Conservation (phyloP, 495 filamentous ascomycete genomes). For the Daldinia decipiens region DNA sequence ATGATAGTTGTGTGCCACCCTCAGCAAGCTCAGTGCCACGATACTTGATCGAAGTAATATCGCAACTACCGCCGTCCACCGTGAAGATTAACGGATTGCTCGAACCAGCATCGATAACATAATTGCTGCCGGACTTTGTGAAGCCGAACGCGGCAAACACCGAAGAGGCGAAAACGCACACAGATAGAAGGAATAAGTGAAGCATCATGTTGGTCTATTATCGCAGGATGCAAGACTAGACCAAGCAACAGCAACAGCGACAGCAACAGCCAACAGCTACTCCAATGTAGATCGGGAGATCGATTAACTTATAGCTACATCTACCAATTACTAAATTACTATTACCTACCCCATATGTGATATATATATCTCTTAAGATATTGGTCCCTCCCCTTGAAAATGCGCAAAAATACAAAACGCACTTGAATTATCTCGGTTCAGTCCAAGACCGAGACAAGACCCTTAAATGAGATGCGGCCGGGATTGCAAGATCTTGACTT, state of each 20-base stretch:
- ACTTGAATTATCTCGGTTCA: slow-evolving; percentile 25
- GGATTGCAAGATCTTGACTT: slow-evolving; percentile 2
- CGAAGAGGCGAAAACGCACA: slow-evolving; percentile 50
- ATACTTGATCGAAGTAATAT: slow-evolving; percentile 71
- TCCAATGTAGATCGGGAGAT: slow-evolving; percentile 25
- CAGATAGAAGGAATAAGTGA: slow-evolving; percentile 39
- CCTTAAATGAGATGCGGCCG: slow-evolving; percentile 5
- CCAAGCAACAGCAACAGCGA: background rate
- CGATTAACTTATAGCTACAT: slow-evolving; percentile 28
- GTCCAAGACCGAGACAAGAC: slow-evolving; percentile 29
- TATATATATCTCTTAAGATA: background rate
- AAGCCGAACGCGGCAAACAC: slow-evolving; percentile 55
- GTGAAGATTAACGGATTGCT: slow-evolving; percentile 65
- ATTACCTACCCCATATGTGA: background rate
- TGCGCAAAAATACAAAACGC: background rate
- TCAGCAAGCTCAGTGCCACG: slow-evolving; percentile 64
- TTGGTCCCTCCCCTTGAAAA: background rate
- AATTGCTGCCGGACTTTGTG: slow-evolving; percentile 55
- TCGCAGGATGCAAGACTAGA: background rate
- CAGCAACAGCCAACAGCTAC: background rate
- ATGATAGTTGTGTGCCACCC: slow-evolving; percentile 68
- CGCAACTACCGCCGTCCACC: slow-evolving; percentile 66
- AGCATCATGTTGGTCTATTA: slow-evolving; percentile 15
- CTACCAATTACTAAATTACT: background rate
- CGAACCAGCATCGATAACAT: slow-evolving; percentile 65